Percentiles rank a stretch among this genome's conserved stretches.
phyloP scores from a whole-genome alignment of 495 filamentous ascomycete genomes.

The Thermochaetoides thermophila region DNA sequence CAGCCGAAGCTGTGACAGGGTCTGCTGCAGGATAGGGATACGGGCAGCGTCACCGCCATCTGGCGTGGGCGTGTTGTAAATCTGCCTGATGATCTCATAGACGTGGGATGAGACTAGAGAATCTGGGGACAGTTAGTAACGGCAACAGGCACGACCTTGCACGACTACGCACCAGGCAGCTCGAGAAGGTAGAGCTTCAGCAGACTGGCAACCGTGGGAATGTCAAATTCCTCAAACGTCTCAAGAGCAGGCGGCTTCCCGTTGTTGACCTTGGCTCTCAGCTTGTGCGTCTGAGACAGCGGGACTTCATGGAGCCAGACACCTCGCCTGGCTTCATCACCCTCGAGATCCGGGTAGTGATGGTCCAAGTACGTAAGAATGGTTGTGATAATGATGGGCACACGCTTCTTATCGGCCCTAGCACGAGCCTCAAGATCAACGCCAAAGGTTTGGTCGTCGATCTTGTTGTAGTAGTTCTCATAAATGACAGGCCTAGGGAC shows the following conservation, averaged over 20 bases:
- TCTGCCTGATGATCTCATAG: constrained; percentile 96
- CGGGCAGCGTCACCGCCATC: constrained; percentile 53
- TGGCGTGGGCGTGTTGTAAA: constrained; percentile 74
- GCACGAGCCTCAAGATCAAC: constrained; percentile 92
- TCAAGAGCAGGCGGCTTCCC: constrained; percentile 70
- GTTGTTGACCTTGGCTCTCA: constrained; percentile 72
- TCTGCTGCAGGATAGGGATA: constrained; percentile 87
- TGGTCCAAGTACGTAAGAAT: constrained; percentile 90
- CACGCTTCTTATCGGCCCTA: constrained; percentile 83
- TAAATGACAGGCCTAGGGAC: constrained; percentile 83
- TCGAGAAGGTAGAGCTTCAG: constrained; percentile 94
- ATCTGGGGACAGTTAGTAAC: constrained; percentile 37
- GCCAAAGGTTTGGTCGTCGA: constrained; percentile 95
- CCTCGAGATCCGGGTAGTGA: constrained; percentile 93
- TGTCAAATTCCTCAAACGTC: constrained; percentile 69
- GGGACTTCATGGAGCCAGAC: constrained; percentile 94
- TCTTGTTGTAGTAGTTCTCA: constrained; percentile 97
- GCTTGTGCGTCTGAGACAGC: constrained; percentile 67
- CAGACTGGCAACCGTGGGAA: constrained; percentile 83
- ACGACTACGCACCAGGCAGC: constrained; percentile 57
- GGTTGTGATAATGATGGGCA: constrained; percentile 82
- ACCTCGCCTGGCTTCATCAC: constrained; percentile 79
- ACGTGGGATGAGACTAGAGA: constrained; percentile 95
- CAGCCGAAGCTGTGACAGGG: constrained; percentile 82
- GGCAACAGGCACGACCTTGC: neutral